Percentiles rank a stretch among this genome's conserved stretches.
phyloP scores from a whole-genome alignment of 1,284 basidiomycete genomes.

The Uromyces viciae-fabae region DNA sequence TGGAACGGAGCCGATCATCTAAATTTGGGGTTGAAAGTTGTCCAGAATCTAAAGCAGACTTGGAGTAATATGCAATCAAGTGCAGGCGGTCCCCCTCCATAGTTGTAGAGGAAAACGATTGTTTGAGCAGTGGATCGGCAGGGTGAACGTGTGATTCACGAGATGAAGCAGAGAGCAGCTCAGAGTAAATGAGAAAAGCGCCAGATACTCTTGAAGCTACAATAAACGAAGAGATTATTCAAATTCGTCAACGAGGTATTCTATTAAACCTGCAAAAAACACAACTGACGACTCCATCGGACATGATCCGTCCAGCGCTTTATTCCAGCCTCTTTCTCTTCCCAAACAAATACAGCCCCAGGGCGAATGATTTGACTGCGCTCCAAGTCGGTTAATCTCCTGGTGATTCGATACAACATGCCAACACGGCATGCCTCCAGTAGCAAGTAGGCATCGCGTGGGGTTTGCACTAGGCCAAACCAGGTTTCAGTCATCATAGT shows the following conservation, averaged over 20 bases:
- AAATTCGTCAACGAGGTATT: background rate
- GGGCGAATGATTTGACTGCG: constrained; percentile 49
- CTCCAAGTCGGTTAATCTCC: constrained; percentile 50
- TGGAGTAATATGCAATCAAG: constrained; percentile 50
- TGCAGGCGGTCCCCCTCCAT: constrained; percentile 49
- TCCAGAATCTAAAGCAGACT: constrained; percentile 40
- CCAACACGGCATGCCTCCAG: constrained; percentile 50
- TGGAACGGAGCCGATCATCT: constrained; percentile 47
- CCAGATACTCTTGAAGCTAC: constrained; percentile 52
- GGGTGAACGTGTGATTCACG: constrained; percentile 41
- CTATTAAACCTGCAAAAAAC: background rate
- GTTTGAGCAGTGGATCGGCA: constrained; percentile 49
- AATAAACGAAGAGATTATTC: background rate
- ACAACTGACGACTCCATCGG: constrained; percentile 51
- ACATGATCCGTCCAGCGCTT: constrained; percentile 52
- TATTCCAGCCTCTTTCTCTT: constrained; percentile 51
- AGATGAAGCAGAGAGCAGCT: constrained; percentile 46
- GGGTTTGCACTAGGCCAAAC: constrained; percentile 49
- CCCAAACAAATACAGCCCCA: constrained; percentile 51
- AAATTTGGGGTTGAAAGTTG: constrained; percentile 45
- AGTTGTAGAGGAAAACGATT: constrained; percentile 50
- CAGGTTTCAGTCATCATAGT: constrained; percentile 48
- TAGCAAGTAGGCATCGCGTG: constrained; percentile 49
- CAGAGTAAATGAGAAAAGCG: constrained; percentile 51
- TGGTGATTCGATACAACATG: constrained; percentile 49